These are phyloP conservation scores for Rheum nobile DNA, from an alignment of 148 eudicot species.

Conservation along the genomic window DNA sequence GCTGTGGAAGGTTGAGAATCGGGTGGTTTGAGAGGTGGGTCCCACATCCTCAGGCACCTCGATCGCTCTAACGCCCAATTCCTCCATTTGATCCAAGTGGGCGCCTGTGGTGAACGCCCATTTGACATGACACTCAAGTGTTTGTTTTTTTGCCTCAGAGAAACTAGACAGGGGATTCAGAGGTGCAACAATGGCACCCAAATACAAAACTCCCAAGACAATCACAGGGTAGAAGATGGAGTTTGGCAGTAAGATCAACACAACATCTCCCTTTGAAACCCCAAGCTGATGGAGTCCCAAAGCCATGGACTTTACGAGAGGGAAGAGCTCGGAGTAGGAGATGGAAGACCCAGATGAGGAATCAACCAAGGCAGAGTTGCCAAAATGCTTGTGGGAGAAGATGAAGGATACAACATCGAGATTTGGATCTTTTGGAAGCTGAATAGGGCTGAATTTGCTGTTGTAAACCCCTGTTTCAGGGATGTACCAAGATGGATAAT, in stretches of 20 bases:
- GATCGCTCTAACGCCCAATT: conserved; percentile 31
- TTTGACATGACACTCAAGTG: conserved; percentile 24
- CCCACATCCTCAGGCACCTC: conserved; percentile 34
- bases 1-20: conserved; percentile 22
- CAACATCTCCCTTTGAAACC: conserved; percentile 63
- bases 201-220: conserved; percentile 40
- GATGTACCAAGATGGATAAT: conserved; percentile 26
- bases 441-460: conserved; percentile 39
- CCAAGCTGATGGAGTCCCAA: conserved; percentile 51
- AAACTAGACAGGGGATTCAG: conserved; percentile 66
- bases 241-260: conserved; percentile 59
- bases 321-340: conserved; percentile 35
- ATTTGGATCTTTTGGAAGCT: conserved; percentile 53
- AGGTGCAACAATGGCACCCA: conserved; percentile 66
- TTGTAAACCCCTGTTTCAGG: conserved; percentile 55
- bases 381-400: conserved; percentile 48
- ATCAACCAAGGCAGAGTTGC: conserved; percentile 45
- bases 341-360: conserved; percentile 50
- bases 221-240: conserved; percentile 61
- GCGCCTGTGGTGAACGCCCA: conserved; percentile 29
- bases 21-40: background rate
- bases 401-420: conserved; percentile 66
- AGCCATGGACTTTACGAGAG: conserved; percentile 55
- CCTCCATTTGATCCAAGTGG: conserved; percentile 20
- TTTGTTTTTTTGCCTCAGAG: conserved; percentile 58